Base-by-base conservation (phyloP, 1,284 basidiomycete genomes). In the Heliocybe sulcata region DNA sequence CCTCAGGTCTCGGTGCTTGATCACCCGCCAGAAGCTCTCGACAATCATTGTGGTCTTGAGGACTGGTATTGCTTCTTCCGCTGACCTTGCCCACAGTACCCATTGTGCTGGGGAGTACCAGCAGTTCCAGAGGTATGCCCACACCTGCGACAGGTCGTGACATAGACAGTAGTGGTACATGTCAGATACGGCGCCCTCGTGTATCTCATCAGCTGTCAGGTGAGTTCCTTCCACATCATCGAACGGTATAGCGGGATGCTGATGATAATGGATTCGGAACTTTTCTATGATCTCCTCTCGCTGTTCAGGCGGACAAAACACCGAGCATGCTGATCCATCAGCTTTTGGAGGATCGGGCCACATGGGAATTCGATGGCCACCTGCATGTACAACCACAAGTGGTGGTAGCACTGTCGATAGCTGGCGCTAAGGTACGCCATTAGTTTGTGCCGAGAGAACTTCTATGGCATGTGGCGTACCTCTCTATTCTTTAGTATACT, bases 101-200 rank as follows among this genome's bases (percentile, higher is more conserved):
- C 60, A 60, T 33, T 59, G 59, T 25, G 35, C 25, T 16, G 54
- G 56, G 2, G 12, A 35, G 47, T 60, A 61, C 60, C 60, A 59
- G 2, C 54, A 47, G n/a, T 60, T 60, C 59, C 60, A 60, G n/a
- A 61, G 20, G 53, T 61, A 61, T 0, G 55, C 59, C 60, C 60
- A 61, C 2, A 56, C 54, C 26, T 61, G 57, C 1, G 55, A 33
- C 0, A 61, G 54, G 19, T 56, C 49, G 26, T 56, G 48, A 22
- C 54, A 3, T 12, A 47, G 55, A 51, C 59, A 61, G 45, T 33
- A 61, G 1, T 53, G 8, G 31, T 60, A 59, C 23, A 57, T 54
- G 2, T 61, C 52, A 16, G 29, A 45, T 1, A 51, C 52, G 1
- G 59, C 58, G 4, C 49, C 14, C 1, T 42, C 12, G 38, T 58